Percentiles rank a stretch among this genome's conserved stretches.
These are phyloP conservation scores for Stagonosporopsis vannaccii DNA, from an alignment of 2,329 filamentous ascomycete genomes.

Conservation along the genomic window DNA sequence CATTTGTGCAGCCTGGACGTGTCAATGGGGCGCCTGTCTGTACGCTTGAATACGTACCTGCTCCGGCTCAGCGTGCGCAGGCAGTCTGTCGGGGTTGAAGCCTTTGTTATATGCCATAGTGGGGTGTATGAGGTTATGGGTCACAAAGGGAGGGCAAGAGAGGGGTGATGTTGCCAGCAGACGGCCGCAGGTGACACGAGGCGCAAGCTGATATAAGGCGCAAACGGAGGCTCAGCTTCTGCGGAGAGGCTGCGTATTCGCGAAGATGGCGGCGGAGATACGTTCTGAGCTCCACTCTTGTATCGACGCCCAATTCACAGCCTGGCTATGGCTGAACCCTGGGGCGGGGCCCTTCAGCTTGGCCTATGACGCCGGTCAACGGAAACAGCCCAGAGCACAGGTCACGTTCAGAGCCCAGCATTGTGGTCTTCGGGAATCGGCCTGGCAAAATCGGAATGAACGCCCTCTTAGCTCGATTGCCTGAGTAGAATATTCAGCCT, in stretches of 20 bases:
- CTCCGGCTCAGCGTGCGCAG: slow-evolving; percentile 84
- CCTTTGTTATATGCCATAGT: slow-evolving; percentile 92
- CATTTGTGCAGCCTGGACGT: slow-evolving; percentile 52
- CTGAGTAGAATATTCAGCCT: not conserved
- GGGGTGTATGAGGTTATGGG: slow-evolving; percentile 10
- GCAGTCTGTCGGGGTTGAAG: slow-evolving; percentile 93
- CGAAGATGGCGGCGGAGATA: slow-evolving; percentile 2
- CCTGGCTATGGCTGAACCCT: slow-evolving; percentile 21
- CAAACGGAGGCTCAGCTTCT: slow-evolving; percentile 11
- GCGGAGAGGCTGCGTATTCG: slow-evolving; percentile 12
- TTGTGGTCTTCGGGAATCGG: slow-evolving; percentile 12
- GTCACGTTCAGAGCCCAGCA: slow-evolving; percentile 11
- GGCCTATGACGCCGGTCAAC: slow-evolving; percentile 32
- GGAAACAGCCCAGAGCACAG: slow-evolving; percentile 6
- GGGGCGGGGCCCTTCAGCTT: slow-evolving; percentile 26
- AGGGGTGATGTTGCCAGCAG: slow-evolving; percentile 5
- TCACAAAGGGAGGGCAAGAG: not conserved
- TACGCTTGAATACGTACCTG: slow-evolving; percentile 58
- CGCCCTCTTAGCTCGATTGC: slow-evolving; percentile 1
- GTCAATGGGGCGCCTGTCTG: not conserved
- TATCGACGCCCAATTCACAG: slow-evolving; percentile 36
- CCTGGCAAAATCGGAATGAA: slow-evolving; percentile 10
- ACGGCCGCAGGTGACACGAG: slow-evolving; percentile 1
- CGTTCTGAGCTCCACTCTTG: slow-evolving; percentile 16
- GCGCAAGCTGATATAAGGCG: slow-evolving; percentile 10